Evolutionary conservation across 1,139 yeast species (phyloP), one percentile per base, ranked within the genome.

Genomic region (Candida gigantensis): DNA sequence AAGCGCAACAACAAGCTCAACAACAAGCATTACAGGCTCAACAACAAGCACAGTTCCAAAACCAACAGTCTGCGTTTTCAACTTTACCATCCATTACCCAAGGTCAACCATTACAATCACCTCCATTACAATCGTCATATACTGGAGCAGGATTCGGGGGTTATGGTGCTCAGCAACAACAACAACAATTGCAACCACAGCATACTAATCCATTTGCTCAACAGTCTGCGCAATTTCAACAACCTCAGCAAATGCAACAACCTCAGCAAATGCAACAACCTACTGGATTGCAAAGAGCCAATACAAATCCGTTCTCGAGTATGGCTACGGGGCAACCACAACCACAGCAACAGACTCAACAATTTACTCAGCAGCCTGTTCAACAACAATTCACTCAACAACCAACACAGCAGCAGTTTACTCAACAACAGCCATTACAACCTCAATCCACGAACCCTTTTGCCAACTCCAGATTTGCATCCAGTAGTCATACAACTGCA

Each of bases 81-180:
- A 35, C 44, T 11, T 37, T 50, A 25, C 49, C 45, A 14, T 24
- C 45, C 4, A 41, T 47, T 32, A 19, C 42, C 4, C 55, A 47
- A 32, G 49, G 44, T 5, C 50, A 48, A 36, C 35, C 27, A 21
- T 46, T 36, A n/a, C 50, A 47, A 35, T 26, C 43, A 10, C 46
- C 39, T 6, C 7, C 19, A 26, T 4, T 37, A 9, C 43, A 34
- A 26, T 16, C 75, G 24, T 51, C 66, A 2, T 65, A 60, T 45
- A 78, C 84, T 11, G 84, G 84, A 8, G 68, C 69, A 28, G 84
- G 84, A 0, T 77, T 76, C 57, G 81, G 82, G 12, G 80, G 80
- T 4, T 73, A 72, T 50, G 65, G 66, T 5, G 58, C 63, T 23
- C 65, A 58, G 35, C 30, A 49, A 14, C 50, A n/a, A n/a, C 19